phyloP scores from a whole-genome alignment of 441 rosid genomes.

The Populus hybrid region DNA sequence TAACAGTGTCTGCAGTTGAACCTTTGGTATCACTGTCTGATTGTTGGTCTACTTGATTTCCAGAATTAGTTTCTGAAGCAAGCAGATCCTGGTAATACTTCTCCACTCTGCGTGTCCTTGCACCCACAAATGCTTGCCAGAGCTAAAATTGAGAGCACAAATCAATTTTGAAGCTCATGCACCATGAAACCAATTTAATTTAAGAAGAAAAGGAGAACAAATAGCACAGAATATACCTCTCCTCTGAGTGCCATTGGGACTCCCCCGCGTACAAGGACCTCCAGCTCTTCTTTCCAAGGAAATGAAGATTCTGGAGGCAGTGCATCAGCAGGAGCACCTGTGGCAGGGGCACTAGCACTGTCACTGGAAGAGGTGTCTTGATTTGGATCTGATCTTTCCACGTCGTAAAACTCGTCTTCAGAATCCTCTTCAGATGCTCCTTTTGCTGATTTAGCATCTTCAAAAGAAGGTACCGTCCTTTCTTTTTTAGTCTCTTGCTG shows the following conservation, averaged over 20 bases:
- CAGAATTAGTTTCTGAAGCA: slow-evolving; percentile 48
- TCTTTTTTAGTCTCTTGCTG: slow-evolving; percentile 43
- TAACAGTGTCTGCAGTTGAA: slow-evolving; percentile 37
- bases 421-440: slow-evolving; percentile 86
- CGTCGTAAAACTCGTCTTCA: slow-evolving; percentile 96
- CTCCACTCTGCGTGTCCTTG: slow-evolving; percentile 76
- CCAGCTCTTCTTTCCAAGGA: slow-evolving; percentile 94
- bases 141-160: slow-evolving; percentile 55
- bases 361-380: slow-evolving; percentile 63
- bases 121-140: slow-evolving; percentile 99
- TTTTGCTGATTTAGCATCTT: slow-evolving; percentile 57
- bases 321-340: slow-evolving; percentile 39
- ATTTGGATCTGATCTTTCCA: slow-evolving; percentile 73
- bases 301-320: slow-evolving; percentile 37
- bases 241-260: slow-evolving; percentile 99
- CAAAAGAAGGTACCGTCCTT: slow-evolving; percentile 38
- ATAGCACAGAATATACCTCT: slow-evolving; percentile 55
- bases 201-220: background rate
- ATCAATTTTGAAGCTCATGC: slow-evolving; percentile 7
- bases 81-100: slow-evolving; percentile 81
- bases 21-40: slow-evolving; percentile 41
- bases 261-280: slow-evolving; percentile 96
- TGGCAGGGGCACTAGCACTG: slow-evolving; percentile 24
- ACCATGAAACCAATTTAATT: slow-evolving; percentile 7
- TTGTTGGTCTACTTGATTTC: slow-evolving; percentile 37